Evolutionary conservation across 2,329 filamentous ascomycete genomes (phyloP).

Genomic region (Basipetospora chlamydospora): DNA sequence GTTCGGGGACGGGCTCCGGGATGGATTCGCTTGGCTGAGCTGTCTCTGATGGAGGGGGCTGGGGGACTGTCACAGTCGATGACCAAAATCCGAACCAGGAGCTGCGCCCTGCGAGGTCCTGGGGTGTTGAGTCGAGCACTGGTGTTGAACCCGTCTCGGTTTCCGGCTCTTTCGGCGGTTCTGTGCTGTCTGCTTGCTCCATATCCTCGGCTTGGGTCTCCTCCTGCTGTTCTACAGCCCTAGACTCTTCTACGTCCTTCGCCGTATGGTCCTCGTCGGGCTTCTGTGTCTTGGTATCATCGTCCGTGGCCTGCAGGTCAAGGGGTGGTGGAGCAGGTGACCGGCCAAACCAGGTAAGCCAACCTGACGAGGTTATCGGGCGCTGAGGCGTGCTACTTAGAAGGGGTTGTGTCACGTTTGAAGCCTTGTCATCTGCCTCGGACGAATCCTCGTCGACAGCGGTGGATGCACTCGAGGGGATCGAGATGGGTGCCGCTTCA

Average conservation of each 20-base stretch:
- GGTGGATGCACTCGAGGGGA: too few species aligned
- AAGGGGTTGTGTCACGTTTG: background rate
- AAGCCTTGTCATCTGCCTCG: background rate
- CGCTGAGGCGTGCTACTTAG: conserved; percentile 1
- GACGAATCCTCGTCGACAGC: too few species aligned
- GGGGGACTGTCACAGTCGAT: conserved; percentile 9
- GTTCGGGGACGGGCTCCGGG: conserved; percentile 11
- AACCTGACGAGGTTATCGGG: conserved; percentile 27
- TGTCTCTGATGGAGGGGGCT: conserved; percentile 1
- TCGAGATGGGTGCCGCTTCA: too few species aligned
- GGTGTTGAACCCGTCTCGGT: too few species aligned
- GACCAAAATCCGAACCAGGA: conserved; percentile 29
- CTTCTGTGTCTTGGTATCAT: background rate
- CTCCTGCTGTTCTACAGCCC: background rate
- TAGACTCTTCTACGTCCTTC: too few species aligned
- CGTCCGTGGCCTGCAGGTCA: too few species aligned
- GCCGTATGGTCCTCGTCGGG: too few species aligned
- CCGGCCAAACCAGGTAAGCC: conserved; percentile 38
- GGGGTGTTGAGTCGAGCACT: too few species aligned
- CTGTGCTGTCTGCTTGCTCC: background rate
- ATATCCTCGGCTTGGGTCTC: background rate
- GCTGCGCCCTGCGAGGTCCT: too few species aligned
- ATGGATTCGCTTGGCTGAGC: conserved; percentile 5
- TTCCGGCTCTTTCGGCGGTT: too few species aligned
- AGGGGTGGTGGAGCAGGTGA: conserved; percentile 10